These are phyloP conservation scores for Populus hybrid DNA, from an alignment of 441 rosid species.

Conservation along the genomic window DNA sequence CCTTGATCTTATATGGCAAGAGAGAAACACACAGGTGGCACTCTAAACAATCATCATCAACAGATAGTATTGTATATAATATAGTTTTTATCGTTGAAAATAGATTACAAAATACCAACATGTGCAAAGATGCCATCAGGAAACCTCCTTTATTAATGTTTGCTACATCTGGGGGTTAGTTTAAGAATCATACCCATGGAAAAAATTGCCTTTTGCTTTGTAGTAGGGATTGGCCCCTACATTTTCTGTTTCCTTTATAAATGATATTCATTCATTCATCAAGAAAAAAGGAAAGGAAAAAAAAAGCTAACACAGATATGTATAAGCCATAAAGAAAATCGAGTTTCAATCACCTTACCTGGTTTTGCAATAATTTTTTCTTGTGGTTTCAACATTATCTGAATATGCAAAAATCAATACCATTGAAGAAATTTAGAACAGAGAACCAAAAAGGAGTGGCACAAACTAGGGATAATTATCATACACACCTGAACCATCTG, in stretches of 20 bases:
- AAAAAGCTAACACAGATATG: too few relatives aligned
- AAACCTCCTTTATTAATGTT: neutral
- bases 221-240: neutral
- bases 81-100: neutral
- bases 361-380: conserved; percentile 83
- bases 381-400: conserved; percentile 95
- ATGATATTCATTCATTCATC: neutral
- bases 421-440: conserved; percentile 8
- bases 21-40: neutral
- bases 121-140: neutral
- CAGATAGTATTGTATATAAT: neutral
- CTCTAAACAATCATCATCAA: neutral
- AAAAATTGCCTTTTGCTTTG: neutral
- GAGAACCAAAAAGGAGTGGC: neutral
- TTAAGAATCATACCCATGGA: neutral
- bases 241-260: neutral
- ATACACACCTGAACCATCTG: conserved; percentile 81
- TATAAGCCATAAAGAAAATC: neutral
- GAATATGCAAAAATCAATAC: conserved; percentile 21
- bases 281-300: too few relatives aligned
- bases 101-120: neutral
- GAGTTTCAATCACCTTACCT: conserved; percentile 42
- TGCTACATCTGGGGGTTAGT: neutral
- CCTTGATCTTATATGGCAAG: neutral
- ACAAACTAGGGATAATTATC: neutral